Conservation (phyloP, 2,329 filamentous ascomycete species). For the Monascus ruber region DNA sequence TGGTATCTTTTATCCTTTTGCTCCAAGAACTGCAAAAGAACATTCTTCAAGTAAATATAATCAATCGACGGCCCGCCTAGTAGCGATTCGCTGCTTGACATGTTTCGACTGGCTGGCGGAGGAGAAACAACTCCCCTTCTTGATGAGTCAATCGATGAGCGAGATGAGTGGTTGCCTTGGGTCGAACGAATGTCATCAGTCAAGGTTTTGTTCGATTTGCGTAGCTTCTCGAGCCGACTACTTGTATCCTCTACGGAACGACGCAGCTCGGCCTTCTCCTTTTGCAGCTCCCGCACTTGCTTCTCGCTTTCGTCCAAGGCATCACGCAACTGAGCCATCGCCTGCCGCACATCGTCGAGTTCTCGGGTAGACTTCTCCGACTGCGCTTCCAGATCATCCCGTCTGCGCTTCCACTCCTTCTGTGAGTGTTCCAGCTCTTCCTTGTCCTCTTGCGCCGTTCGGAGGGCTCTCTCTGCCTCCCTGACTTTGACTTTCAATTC, state of each 20-base stretch:
- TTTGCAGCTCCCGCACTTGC: conserved; percentile 72
- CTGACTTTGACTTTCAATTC: conserved; percentile 69
- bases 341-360: conserved; percentile 59
- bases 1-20: conserved; percentile 58
- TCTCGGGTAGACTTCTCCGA: conserved; percentile 61
- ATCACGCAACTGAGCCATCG: conserved; percentile 66
- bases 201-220: conserved; percentile 53
- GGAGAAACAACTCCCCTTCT: conserved; percentile 39
- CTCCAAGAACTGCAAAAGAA: conserved; percentile 55
- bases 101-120: conserved; percentile 25
- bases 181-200: conserved; percentile 45
- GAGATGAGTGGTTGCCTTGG: conserved; percentile 40
- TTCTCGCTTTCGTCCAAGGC: conserved; percentile 80
- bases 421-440: conserved; percentile 66
- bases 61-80: conserved; percentile 33
- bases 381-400: conserved; percentile 63
- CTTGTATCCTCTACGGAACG: conserved; percentile 68
- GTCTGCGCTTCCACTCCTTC: conserved; percentile 60
- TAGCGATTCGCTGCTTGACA: conserved; percentile 7
- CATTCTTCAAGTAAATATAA: conserved; percentile 56
- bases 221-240: conserved; percentile 64
- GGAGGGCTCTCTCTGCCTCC: conserved; percentile 68
- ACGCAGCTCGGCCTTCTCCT: conserved; percentile 64
- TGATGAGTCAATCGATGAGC: conserved; percentile 48
- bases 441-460: conserved; percentile 59